Evolutionary conservation across 345 rosid genomes (phyloP), one percentile per base, ranked within the genome.

Genomic region (Arabidopsis suecica): DNA sequence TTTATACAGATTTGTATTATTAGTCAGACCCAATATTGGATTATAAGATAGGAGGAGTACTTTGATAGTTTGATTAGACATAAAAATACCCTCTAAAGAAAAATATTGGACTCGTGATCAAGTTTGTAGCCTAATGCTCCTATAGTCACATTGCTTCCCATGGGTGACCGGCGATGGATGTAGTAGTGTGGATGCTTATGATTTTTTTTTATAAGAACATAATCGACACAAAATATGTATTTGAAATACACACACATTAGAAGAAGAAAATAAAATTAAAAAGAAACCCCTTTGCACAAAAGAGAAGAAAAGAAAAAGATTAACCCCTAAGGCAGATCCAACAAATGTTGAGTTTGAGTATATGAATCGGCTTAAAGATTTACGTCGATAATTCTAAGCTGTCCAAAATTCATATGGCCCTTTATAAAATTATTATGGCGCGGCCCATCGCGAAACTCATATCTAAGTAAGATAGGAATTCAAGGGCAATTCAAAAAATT

Each of bases 381-480:
- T 16, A 13, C 4, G 20, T 30, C 1, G 20, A 30, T 13, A 1
- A 30, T 61, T 61, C 3, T 7, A 10, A 61, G 49, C 2, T 42
- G 23, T 25, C 12, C 22, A 62, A 23, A 38, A 12, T 4, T 25
- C 23, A 25, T 62, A 3, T 28, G 37, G 67, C 23, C 67, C 37
- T 25, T 62, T 62, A 49, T 49, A 49, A 49, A 49, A 49, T 7
- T 42, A 62, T 25, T 41, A 40, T 45, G 67, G 67, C 37, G 20
- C 37, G 67, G 67, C 37, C 36, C 37, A 58, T 4, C 9, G 13
- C 14, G 18, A 48, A 18, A 48, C 6, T 48, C 25, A 18, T 7
- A 30, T 55, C 38, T 13, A 56, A 32, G 61, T 3, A 28, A 28
- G 32, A 28, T 28, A 28, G 32, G 32, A 56, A 18, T 16, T 16